Percentiles rank a stretch among this genome's conserved stretches.
These are phyloP conservation scores for Camellia sinensis DNA, from an alignment of 148 eudicot species.

Conservation along the genomic window DNA sequence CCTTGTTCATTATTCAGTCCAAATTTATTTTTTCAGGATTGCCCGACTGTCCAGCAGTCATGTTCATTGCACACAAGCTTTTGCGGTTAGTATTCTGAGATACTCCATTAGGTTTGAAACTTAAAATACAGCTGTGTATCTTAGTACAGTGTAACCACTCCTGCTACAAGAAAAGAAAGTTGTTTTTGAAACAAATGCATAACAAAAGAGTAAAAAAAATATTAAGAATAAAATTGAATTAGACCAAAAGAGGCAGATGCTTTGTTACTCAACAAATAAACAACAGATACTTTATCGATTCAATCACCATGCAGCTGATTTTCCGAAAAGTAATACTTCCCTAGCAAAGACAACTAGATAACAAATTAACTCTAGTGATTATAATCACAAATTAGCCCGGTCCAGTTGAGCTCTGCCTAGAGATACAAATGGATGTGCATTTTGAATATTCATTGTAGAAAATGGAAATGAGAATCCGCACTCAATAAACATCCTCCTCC, in stretches of 20 bases:
- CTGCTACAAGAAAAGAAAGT: slow-evolving; percentile 26
- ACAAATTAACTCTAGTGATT: background rate
- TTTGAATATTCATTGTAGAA: too few relatives aligned
- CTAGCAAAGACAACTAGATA: background rate
- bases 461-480: too few relatives aligned
- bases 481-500: too few relatives aligned
- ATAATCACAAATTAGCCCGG: background rate
- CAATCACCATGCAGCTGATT: background rate
- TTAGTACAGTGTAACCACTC: slow-evolving; percentile 19
- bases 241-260: background rate
- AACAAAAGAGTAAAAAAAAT: background rate
- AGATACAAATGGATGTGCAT: too few relatives aligned
- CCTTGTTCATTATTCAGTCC: slow-evolving; percentile 44
- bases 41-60: slow-evolving; percentile 57
- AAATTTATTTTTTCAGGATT: slow-evolving; percentile 38
- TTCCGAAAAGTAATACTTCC: background rate
- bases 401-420: background rate
- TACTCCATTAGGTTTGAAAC: slow-evolving; percentile 26
- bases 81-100: slow-evolving; percentile 23
- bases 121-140: slow-evolving; percentile 25
- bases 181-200: background rate
- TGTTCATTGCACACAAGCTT: slow-evolving; percentile 45
- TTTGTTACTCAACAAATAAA: too few relatives aligned
- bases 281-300: background rate
- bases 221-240: background rate